A percentile compares a stretch with the other conserved stretches of the same genome.
phyloP scores from a whole-genome alignment of 805 yeast species.

The Metschnikowia sp. region DNA sequence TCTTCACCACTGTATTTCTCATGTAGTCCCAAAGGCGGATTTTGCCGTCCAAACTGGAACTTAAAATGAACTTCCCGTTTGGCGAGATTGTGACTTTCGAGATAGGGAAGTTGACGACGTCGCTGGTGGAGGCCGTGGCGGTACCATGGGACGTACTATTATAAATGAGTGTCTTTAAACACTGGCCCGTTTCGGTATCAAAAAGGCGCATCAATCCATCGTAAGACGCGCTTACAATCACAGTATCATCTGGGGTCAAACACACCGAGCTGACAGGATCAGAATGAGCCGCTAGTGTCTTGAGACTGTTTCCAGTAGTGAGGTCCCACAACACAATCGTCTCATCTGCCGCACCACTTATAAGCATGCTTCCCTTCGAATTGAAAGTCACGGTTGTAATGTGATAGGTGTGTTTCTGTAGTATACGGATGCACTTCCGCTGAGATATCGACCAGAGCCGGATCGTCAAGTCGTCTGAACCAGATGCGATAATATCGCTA shows the following conservation, averaged over 20 bases:
- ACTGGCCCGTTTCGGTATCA: slow-evolving; percentile 86
- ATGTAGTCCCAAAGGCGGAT: slow-evolving; percentile 84
- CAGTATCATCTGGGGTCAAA: slow-evolving; percentile 72
- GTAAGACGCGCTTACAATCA: slow-evolving; percentile 80
- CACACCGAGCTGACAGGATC: slow-evolving; percentile 82
- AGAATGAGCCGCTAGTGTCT: slow-evolving; percentile 86
- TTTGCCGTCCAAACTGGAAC: slow-evolving; percentile 77
- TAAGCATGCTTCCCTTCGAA: slow-evolving; percentile 69
- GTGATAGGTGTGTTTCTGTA: slow-evolving; percentile 82
- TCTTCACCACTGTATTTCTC: slow-evolving; percentile 75
- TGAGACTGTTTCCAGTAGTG: slow-evolving; percentile 60
- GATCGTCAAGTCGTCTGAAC: slow-evolving; percentile 80
- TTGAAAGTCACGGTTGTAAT: slow-evolving; percentile 71
- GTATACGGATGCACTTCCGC: slow-evolving; percentile 47
- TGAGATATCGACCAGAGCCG: slow-evolving; percentile 63
- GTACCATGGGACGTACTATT: slow-evolving; percentile 60
- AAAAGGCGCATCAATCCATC: slow-evolving; percentile 91
- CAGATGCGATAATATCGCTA: slow-evolving; percentile 69
- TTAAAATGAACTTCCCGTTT: slow-evolving; percentile 74
- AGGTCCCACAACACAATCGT: slow-evolving; percentile 90
- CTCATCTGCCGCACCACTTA: slow-evolving; percentile 87
- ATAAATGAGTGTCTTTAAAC: slow-evolving; percentile 83
- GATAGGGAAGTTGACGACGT: slow-evolving; percentile 62
- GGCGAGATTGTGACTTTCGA: slow-evolving; percentile 71
- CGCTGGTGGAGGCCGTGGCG: slow-evolving; percentile 54